phyloP scores from a whole-genome alignment of 164 flowering plant genomes.

The Magnolia sinica region DNA sequence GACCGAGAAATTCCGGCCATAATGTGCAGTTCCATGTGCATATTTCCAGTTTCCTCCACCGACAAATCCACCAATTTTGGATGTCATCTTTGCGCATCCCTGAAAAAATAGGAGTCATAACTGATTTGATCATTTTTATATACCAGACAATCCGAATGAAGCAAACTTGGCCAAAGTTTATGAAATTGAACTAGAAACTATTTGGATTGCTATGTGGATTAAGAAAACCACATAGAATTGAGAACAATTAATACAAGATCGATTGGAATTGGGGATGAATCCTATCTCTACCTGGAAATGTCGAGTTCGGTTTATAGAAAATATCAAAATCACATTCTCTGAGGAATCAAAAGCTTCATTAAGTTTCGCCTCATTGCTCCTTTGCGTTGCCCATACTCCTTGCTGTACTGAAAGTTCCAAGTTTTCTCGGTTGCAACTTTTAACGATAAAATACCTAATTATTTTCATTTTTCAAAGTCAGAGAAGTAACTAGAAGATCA shows the following conservation, averaged over 20 bases:
- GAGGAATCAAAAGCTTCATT: slow-evolving; percentile 96
- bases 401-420: slow-evolving; percentile 95
- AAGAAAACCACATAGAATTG: not conserved
- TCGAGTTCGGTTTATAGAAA: slow-evolving; percentile 95
- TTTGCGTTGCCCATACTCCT: slow-evolving; percentile 99
- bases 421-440: slow-evolving; percentile 98
- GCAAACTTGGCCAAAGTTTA: not conserved
- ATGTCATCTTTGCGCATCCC: slow-evolving; percentile 99
- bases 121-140: slow-evolving; percentile 2
- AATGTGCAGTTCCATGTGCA: slow-evolving; percentile 98
- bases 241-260: not conserved
- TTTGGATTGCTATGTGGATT: not conserved
- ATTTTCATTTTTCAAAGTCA: slow-evolving; percentile 12
- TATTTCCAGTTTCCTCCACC: slow-evolving; percentile 98
- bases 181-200: not conserved
- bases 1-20: slow-evolving; percentile 91
- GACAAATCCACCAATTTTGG: slow-evolving; percentile 88
- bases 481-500: slow-evolving; percentile 6
- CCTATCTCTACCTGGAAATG: slow-evolving; percentile 78
- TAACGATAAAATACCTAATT: slow-evolving; percentile 92
- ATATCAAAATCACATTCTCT: slow-evolving; percentile 93
- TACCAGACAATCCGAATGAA: not conserved
- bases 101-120: slow-evolving; percentile 19
- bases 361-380: slow-evolving; percentile 97
- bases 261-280: not conserved